phyloP scores from a whole-genome alignment of 495 filamentous ascomycete species.

The Rhizodiscina lignyota region DNA sequence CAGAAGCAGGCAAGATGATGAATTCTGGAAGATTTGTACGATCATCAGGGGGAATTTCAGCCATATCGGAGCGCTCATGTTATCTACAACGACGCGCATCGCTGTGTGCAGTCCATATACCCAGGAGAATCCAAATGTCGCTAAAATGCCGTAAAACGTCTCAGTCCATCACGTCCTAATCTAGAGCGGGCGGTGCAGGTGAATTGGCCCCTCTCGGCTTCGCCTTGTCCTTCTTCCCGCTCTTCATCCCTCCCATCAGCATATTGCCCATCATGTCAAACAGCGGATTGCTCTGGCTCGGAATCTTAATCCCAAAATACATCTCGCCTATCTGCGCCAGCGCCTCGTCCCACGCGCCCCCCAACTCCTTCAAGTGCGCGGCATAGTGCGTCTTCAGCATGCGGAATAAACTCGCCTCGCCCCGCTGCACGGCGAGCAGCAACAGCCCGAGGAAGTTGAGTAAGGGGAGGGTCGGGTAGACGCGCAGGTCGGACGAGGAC shows the following conservation, averaged over 20 bases:
- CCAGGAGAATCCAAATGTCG: no score
- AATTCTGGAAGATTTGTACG: no score
- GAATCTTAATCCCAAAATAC: constrained; percentile 92
- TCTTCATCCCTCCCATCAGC: constrained; percentile 48
- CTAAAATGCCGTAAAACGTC: no score
- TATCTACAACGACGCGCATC: no score
- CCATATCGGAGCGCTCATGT: no score
- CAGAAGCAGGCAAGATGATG: background rate
- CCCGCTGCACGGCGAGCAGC: constrained; percentile 67
- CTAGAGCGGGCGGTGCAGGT: background rate
- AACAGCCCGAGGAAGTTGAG: constrained; percentile 84
- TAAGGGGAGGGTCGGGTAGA: constrained; percentile 76
- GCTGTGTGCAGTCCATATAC: no score
- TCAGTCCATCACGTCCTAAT: no score
- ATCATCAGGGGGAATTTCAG: no score
- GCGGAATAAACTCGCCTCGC: constrained; percentile 62
- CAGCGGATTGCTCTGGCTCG: constrained; percentile 70
- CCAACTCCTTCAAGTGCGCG: constrained; percentile 53
- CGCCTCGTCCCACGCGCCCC: constrained; percentile 66
- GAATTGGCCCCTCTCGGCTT: background rate
- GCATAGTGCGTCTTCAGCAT: constrained; percentile 71
- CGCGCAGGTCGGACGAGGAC: constrained; percentile 50
- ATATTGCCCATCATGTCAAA: constrained; percentile 96
- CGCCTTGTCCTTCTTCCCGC: constrained; percentile 21
- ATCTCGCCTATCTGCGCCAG: constrained; percentile 82